phyloP scores from a whole-genome alignment of 495 filamentous ascomycete genomes.

The Polyplosphaeria fusca region DNA sequence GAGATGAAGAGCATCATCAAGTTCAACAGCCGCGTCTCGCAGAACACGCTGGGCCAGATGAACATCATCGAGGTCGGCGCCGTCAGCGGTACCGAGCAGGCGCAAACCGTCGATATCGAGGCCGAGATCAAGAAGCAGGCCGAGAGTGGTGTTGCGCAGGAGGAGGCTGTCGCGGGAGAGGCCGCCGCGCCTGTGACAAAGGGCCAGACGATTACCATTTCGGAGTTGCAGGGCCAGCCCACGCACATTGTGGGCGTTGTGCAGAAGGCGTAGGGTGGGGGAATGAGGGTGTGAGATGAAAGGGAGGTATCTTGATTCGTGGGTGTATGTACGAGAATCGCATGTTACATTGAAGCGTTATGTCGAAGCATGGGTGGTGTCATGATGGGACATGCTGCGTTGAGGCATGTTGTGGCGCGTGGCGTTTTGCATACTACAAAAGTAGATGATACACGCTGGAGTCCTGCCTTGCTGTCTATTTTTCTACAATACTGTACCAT shows the following conservation, averaged over 20 bases:
- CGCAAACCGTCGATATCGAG: neutral
- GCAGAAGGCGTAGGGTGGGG: neutral
- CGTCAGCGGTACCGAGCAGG: neutral
- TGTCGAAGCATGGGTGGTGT: no score
- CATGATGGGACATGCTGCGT: no score
- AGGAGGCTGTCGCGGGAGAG: neutral
- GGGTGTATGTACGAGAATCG: no score
- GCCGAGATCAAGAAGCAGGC: no score
- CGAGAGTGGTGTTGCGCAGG: no score
- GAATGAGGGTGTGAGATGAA: neutral
- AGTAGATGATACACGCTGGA: no score
- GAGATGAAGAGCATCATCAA: conserved; percentile 57
- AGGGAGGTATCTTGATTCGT: no score
- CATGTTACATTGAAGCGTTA: no score
- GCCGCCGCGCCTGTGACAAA: neutral
- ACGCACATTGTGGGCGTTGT: conserved; percentile 15
- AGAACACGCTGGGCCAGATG: conserved; percentile 52
- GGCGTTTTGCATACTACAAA: no score
- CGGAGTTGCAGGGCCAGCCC: conserved; percentile 14
- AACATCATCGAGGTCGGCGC: conserved; percentile 48
- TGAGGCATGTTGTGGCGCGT: no score
- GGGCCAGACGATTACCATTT: conserved; percentile 12
- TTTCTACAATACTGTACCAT: no score
- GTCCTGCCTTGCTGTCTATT: no score
- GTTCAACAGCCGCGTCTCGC: conserved; percentile 62